Base-by-base conservation (phyloP, 352 stramenopile genomes). In the Pythium volutum region DNA sequence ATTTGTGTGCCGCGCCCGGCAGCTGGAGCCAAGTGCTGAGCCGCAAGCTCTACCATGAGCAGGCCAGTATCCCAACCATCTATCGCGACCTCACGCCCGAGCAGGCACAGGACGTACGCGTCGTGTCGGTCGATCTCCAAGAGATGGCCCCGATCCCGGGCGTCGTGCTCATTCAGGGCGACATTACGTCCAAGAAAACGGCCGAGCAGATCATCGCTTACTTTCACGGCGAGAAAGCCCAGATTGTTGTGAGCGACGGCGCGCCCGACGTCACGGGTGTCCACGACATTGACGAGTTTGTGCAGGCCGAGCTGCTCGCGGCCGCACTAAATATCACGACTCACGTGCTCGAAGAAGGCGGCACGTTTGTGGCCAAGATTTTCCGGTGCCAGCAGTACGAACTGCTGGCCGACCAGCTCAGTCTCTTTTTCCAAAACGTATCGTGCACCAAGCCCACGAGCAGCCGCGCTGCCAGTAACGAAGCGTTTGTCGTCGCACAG, bases 181-280 rank as follows among this genome's bases (percentile, higher is more conserved):
- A 95, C 70, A 93, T 95, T 69, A 95, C 84, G 42, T 74, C 87
- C 73, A 77, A 89, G 51, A 56, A 72, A 16, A 93, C 87, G 2
- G 81, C 81, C 2, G 83, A 91, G 60, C 69, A 67, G 36, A 93
- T 93, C 68, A 79, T 93, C 48, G 69, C 74, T 31, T 77, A 73
- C 18, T 91, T 93, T 52, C 49, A 67, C 1, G 84, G 84, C 29
- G 64, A 93, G 27, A 89, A 96, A 27, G 97, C 97, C 22, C 95
- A 99, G 55, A 71, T 99, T 1, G 97, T 99, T 9, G 91, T 99
- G 16, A 99, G 95, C 62, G 98, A 99, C 77, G 98, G 98, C 45
- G 98, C 98, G 6, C 98, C 98, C 2, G 98, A 99, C 61, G 97
- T 99, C n/a, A 73, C 89, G 1, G 82, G 83, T 1, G 66, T 93